Conservation (phyloP, 495 filamentous ascomycete genomes). For the Trichoderma erinaceum region DNA sequence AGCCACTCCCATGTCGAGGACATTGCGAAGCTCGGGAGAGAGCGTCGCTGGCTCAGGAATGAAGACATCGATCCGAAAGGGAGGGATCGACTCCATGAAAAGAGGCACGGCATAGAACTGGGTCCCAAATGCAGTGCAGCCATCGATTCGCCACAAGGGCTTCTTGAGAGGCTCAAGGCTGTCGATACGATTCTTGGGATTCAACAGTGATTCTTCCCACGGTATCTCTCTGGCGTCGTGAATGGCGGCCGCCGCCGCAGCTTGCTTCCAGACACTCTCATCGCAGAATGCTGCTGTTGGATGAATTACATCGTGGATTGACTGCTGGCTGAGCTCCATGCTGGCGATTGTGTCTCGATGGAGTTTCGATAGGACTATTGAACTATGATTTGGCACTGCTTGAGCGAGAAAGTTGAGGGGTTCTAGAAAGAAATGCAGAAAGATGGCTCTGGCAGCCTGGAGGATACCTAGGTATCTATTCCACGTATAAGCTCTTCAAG, state of each 20-base stretch:
- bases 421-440: not conserved
- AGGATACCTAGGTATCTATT: not conserved
- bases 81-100: slow-evolving; percentile 34
- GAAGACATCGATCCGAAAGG: slow-evolving; percentile 45
- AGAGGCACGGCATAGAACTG: slow-evolving; percentile 43
- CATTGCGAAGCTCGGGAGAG: slow-evolving; percentile 31
- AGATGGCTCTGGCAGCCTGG: not conserved
- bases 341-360: slow-evolving; percentile 10
- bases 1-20: slow-evolving; percentile 37
- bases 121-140: slow-evolving; percentile 43
- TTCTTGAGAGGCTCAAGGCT: slow-evolving; percentile 36
- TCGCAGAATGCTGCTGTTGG: slow-evolving; percentile 40
- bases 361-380: not conserved
- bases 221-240: slow-evolving; percentile 14
- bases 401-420: not conserved
- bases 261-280: not conserved
- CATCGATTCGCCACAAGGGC: slow-evolving; percentile 43
- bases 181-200: slow-evolving; percentile 47
- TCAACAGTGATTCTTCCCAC: slow-evolving; percentile 39
- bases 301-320: slow-evolving; percentile 43
- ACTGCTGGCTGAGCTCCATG: slow-evolving; percentile 39
- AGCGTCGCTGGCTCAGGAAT: slow-evolving; percentile 33
- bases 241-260: slow-evolving; percentile 12
- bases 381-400: not conserved
- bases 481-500: not conserved